Evolutionary conservation across 2,329 filamentous ascomycete species (phyloP).

Genomic region (Trichoderma sp.): DNA sequence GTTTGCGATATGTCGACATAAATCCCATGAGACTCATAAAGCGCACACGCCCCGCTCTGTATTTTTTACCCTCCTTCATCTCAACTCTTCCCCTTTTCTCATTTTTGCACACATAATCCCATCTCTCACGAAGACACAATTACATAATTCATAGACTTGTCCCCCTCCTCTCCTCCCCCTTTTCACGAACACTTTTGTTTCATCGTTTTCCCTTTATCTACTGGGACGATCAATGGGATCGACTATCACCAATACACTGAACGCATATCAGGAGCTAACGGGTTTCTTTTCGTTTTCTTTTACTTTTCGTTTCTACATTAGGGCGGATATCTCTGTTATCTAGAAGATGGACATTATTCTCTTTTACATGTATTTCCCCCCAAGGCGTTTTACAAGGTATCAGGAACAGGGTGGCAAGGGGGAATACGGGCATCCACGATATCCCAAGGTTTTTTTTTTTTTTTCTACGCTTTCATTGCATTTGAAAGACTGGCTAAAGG

Average conservation of each 20-base stretch:
- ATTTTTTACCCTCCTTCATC: not conserved
- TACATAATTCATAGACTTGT: constrained; percentile 20
- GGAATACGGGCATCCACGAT: constrained; percentile 24
- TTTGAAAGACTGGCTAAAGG: constrained; percentile 20
- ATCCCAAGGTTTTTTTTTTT: constrained; percentile 19
- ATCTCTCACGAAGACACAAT: constrained; percentile 3
- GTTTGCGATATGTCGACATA: not conserved
- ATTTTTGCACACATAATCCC: not conserved
- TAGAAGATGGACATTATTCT: not conserved
- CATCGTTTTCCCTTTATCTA: not conserved
- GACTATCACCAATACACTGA: not conserved
- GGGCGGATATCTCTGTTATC: not conserved
- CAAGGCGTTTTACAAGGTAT: constrained; percentile 24
- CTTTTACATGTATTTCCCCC: not conserved
- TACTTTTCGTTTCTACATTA: not conserved
- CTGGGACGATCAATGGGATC: not conserved
- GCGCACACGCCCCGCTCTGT: constrained; percentile 4
- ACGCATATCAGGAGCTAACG: constrained; percentile 7
- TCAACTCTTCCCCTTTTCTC: not conserved
- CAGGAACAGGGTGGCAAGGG: constrained; percentile 5
- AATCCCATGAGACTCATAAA: not conserved
- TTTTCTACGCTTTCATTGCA: constrained; percentile 15
- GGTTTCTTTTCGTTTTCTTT: not conserved
- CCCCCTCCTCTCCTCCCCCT: not conserved
- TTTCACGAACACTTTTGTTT: constrained; percentile 8